Evolutionary conservation across 2,329 filamentous ascomycete species (phyloP), one percentile per base, ranked within the genome.

Genomic region (Macrophomina tecta): DNA sequence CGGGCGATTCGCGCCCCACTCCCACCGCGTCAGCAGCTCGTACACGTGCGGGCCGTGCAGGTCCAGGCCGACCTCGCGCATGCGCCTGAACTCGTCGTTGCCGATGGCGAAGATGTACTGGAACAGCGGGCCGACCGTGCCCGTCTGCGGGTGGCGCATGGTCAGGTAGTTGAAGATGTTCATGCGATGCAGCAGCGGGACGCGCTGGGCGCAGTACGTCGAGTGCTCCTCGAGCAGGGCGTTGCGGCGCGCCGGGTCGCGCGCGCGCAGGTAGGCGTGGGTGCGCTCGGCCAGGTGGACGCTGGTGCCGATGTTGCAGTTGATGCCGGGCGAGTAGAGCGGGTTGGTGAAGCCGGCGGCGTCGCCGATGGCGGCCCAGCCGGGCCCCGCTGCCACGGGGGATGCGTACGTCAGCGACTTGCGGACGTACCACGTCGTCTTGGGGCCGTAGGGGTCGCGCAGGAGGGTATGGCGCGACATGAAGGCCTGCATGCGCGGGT

Each of bases 291-390:
- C 49, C 12, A 53, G 49, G 28, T 6, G 16, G 8, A 53, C 49
- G 23, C 23, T 32, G 28, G 49, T 53, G 49, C 28, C 49, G 23
- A 53, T 32, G 49, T 53, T 53, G 49, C 49, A 53, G 49, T 53
- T 53, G 49, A 53, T 53, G 49, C 49, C 49, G 8, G 49, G 49
- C 28, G 49, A 53, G 49, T 53, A 53, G 4, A 53, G 49, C 28
- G 49, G 49, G 30, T 53, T 53, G 28, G 49, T 53, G 49, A 53
- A 53, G 14, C 49, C 49, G 2, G 49, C 30, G 4, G 49, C 49
- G 49, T 53, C 49, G 49, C 49, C 49, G 49, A 53, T 53, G 49
- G 49, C 49, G 11, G 49, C 49, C 49, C 49, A 53, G 28, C 49
- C 49, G 11, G 49, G 49, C 28, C 49, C 49, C 11, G 49, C 49